These are phyloP conservation scores for Hymenoscyphus scutula DNA, from an alignment of 2,329 filamentous ascomycete species.

Conservation along the genomic window DNA sequence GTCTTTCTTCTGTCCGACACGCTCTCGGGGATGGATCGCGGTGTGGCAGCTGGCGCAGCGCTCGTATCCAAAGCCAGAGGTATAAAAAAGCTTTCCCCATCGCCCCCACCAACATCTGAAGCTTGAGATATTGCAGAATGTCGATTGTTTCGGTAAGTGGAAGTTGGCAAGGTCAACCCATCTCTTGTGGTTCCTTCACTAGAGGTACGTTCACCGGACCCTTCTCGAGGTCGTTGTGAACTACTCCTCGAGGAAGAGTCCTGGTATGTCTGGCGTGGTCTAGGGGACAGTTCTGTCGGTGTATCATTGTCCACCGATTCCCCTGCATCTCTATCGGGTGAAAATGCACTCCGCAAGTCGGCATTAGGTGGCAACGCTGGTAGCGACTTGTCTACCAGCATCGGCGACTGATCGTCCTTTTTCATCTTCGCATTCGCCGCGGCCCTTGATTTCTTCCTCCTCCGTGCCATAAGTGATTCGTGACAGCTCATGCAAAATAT, in stretches of 20 bases:
- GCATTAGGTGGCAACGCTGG: slow-evolving; percentile 84
- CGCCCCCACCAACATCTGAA: slow-evolving; percentile 43
- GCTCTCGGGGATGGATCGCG: slow-evolving; percentile 52
- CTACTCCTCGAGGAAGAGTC: slow-evolving; percentile 54
- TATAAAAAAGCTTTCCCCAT: slow-evolving; percentile 63
- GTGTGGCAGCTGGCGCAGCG: slow-evolving; percentile 52
- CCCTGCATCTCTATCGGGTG: slow-evolving; percentile 53
- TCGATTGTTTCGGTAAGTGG: slow-evolving; percentile 74
- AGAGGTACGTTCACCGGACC: slow-evolving; percentile 52
- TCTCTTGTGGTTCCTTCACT: slow-evolving; percentile 49
- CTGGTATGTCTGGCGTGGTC: slow-evolving; percentile 52
- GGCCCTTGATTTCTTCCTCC: slow-evolving; percentile 81
- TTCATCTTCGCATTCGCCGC: slow-evolving; percentile 58
- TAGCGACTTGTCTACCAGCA: slow-evolving; percentile 85
- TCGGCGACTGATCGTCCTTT: slow-evolving; percentile 62
- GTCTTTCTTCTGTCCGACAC: slow-evolving; percentile 43
- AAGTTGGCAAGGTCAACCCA: slow-evolving; percentile 68
- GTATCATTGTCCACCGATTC: slow-evolving; percentile 62
- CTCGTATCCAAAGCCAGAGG: slow-evolving; percentile 72
- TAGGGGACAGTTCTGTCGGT: slow-evolving; percentile 67
- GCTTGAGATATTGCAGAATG: slow-evolving; percentile 65
- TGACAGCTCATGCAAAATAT: slow-evolving; percentile 99
- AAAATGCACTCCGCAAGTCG: slow-evolving; percentile 60
- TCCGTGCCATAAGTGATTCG: slow-evolving; percentile 89
- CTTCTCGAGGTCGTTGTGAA: slow-evolving; percentile 44